Evolutionary conservation across 306 rosid genomes (phyloP).

Genomic region (Acacia crassicarpa): DNA sequence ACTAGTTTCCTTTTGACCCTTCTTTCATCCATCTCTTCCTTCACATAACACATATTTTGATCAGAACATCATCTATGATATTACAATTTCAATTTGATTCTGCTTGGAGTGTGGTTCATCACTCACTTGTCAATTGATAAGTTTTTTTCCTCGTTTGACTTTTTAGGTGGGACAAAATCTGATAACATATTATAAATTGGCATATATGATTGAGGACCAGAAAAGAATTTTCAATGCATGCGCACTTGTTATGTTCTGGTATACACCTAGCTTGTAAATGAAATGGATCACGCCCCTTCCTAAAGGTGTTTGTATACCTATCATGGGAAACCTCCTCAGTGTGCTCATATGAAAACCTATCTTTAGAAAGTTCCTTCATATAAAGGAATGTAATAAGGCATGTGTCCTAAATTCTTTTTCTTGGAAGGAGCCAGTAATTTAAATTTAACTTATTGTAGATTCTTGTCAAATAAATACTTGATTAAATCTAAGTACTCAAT

Average conservation of each 20-base stretch:
- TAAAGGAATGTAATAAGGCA: slow-evolving; percentile 8
- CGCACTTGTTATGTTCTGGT: neutral
- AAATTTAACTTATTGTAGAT: slow-evolving; percentile 11
- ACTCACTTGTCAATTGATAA: neutral
- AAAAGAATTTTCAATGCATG: slow-evolving; percentile 2
- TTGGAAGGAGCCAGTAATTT: neutral
- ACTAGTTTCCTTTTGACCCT: slow-evolving; percentile 14
- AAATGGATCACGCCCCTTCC: slow-evolving; percentile 19
- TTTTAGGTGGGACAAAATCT: slow-evolving; percentile 16
- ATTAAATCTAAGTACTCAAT: neutral
- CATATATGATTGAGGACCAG: slow-evolving; percentile 11
- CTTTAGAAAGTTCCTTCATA: slow-evolving; percentile 15
- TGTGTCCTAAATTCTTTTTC: neutral
- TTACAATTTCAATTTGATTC: slow-evolving; percentile 3
- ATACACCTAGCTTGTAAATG: slow-evolving; percentile 8
- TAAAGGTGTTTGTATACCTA: slow-evolving; percentile 16
- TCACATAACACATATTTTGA: slow-evolving; percentile 12
- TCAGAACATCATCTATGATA: slow-evolving; percentile 21
- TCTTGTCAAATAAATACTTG: slow-evolving; percentile 13
- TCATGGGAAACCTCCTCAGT: slow-evolving; percentile 9
- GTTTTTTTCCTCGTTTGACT: slow-evolving; percentile 18
- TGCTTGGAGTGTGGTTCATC: slow-evolving; percentile 7
- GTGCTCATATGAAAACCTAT: slow-evolving; percentile 15
- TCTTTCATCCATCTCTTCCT: slow-evolving; percentile 28
- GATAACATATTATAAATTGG: neutral